Percentiles rank a stretch among this genome's conserved stretches.
Evolutionary conservation across 225 moss, liverwort and hornwort species (phyloP).

Genomic region (Marchantia polymorpha): DNA sequence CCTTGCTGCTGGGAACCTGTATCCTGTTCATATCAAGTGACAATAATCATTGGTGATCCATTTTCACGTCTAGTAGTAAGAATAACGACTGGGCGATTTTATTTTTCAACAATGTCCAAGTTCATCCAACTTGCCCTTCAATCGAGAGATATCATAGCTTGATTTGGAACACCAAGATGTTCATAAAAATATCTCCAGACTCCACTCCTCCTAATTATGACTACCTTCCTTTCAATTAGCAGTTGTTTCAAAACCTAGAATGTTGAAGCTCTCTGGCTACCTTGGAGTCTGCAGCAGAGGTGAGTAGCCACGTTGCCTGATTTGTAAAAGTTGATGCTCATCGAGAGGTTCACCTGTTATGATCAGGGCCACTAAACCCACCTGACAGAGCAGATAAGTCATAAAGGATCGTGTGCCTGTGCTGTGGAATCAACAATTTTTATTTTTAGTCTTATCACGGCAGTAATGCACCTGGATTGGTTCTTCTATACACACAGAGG

Average conservation of each 20-base stretch:
- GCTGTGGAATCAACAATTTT: neutral
- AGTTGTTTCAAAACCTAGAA: neutral
- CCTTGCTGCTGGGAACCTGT: slow-evolving; percentile 30
- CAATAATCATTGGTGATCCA: slow-evolving; percentile 4
- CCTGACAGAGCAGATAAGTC: slow-evolving; percentile 48
- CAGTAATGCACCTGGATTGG: no score
- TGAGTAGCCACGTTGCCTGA: slow-evolving; percentile 61
- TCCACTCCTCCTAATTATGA: no score
- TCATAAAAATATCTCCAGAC: no score
- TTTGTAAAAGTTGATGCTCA: slow-evolving; percentile 52
- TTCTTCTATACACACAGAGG: no score
- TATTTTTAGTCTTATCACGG: no score
- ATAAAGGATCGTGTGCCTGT: slow-evolving; percentile 7
- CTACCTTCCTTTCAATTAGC: no score
- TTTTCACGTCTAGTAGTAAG: neutral
- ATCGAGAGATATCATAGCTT: no score
- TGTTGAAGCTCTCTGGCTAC: slow-evolving; percentile 28
- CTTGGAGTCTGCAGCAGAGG: slow-evolving; percentile 64
- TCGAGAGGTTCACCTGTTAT: slow-evolving; percentile 70
- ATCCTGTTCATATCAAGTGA: slow-evolving; percentile 21
- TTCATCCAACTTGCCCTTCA: no score
- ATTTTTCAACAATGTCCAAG: no score
- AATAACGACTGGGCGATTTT: neutral
- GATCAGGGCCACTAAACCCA: slow-evolving; percentile 81
- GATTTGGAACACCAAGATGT: no score